A percentile compares a stretch with the other conserved stretches of the same genome.
phyloP scores from a whole-genome alignment of 2,329 filamentous ascomycete genomes.

The Calonectria honghensis region DNA sequence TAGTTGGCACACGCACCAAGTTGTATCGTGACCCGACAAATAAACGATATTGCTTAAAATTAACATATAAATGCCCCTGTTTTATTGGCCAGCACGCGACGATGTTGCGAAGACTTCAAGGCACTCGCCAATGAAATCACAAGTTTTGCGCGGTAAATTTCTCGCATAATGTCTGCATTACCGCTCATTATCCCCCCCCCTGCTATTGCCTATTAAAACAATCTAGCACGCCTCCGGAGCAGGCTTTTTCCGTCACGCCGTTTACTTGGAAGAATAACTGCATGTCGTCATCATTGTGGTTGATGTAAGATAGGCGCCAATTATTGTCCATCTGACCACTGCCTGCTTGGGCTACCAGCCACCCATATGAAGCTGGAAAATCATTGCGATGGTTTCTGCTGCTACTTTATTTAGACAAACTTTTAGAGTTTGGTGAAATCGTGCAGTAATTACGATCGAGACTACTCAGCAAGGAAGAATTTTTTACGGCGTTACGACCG shows the following conservation, averaged over 20 bases:
- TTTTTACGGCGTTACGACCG: background rate
- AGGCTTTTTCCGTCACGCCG: background rate
- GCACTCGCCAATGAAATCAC: conserved; percentile 1
- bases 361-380: background rate
- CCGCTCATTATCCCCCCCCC: background rate
- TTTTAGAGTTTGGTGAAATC: conserved; percentile 14
- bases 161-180: background rate
- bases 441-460: background rate
- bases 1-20: background rate
- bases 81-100: background rate
- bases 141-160: background rate
- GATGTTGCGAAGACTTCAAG: background rate
- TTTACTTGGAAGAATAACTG: background rate
- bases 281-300: background rate
- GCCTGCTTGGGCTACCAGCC: background rate
- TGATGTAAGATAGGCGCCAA: background rate
- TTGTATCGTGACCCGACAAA: background rate
- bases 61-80: background rate
- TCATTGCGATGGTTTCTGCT: background rate
- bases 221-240: background rate
- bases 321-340: background rate
- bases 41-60: background rate
- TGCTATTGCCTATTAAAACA: background rate
- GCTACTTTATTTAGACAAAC: background rate
- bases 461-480: background rate